Evolutionary conservation across 495 filamentous ascomycete genomes (phyloP), one percentile per base, ranked within the genome.

Genomic region (Sporormia fimetaria): DNA sequence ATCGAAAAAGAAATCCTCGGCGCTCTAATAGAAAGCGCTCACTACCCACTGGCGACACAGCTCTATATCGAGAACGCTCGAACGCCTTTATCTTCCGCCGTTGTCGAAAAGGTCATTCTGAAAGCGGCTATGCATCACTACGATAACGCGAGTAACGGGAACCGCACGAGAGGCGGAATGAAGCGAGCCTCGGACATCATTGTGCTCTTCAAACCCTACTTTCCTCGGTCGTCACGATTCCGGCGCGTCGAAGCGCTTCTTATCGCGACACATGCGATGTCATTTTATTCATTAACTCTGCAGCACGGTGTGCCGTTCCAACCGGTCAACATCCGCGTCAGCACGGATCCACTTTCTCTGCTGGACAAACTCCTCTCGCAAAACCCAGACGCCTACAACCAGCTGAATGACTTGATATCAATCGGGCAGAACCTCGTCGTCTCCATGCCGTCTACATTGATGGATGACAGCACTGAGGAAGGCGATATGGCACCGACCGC

Each of bases 231-330:
- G 2, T 47, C 59, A 3, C 62, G 65, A 1, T 64, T 78, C 31
- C 71, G 67, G 39, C 68, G 73, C 44, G 67, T 78, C 30, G 69
- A 71, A 20, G 72, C 81, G 24, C 71, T 98, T 4, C 67, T 95
- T n/a, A 66, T 69, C 28, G 86, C 90, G 12, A 93, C 92, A 0
- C 87, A 98, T 57, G 68, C 76, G 5, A 67, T 96, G 24, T 88
- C 86, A 23, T 80, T 81, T 48, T 96, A 94, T 63, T 81, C 82
- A 3, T 69, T 98, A 5, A 87, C 81, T 0, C 66, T 96, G 6
- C 86, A 92, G 51, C 87, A 92, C 57, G 86, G 86, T 26, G 81
- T 93, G 44, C 87, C 87, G 0, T 94, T 96, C 47, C 82, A 82
- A 22, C 90, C 90, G 1, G 85, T 94, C 37, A 82, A 81, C 49